A percentile compares a stretch with the other conserved stretches of the same genome.
phyloP scores from a whole-genome alignment of 2,329 filamentous ascomycete genomes.

The Pseudogymnoascus pannorum region DNA sequence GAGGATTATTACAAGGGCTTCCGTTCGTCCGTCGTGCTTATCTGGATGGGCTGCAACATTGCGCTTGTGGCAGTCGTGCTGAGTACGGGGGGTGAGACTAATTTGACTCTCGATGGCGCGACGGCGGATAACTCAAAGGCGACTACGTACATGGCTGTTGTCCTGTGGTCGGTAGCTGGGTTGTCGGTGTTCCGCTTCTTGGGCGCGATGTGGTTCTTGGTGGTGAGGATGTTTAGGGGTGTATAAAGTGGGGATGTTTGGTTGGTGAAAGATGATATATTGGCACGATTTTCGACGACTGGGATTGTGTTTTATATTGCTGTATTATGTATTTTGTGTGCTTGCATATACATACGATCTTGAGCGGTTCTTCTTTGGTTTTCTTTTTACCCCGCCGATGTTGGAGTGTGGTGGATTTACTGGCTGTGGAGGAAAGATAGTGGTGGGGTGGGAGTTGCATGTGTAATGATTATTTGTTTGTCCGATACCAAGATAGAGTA shows the following conservation, averaged over 20 bases:
- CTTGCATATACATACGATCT: background rate
- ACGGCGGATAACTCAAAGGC: constrained; percentile 55
- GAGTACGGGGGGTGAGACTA: constrained; percentile 74
- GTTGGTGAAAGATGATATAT: no score
- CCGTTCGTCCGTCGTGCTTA: constrained; percentile 79
- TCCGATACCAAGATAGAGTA: background rate
- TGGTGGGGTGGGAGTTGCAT: background rate
- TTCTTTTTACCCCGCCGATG: no score
- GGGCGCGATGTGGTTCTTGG: constrained; percentile 50
- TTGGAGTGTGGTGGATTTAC: no score
- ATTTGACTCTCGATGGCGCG: constrained; percentile 75
- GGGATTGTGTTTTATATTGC: background rate
- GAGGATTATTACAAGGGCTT: constrained; percentile 99
- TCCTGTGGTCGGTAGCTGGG: constrained; percentile 31
- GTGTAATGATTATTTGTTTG: background rate
- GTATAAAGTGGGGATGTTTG: no score
- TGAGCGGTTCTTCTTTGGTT: background rate
- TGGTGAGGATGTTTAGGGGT: constrained; percentile 77
- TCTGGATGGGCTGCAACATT: constrained; percentile 97
- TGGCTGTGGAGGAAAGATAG: background rate
- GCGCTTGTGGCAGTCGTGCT: constrained; percentile 79
- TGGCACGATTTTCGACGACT: background rate
- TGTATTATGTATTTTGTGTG: background rate
- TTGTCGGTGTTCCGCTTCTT: constrained; percentile 29
- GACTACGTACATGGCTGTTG: constrained; percentile 29